Evolutionary conservation across 805 yeast species (phyloP).

Genomic region (Suhomyces emberorum): DNA sequence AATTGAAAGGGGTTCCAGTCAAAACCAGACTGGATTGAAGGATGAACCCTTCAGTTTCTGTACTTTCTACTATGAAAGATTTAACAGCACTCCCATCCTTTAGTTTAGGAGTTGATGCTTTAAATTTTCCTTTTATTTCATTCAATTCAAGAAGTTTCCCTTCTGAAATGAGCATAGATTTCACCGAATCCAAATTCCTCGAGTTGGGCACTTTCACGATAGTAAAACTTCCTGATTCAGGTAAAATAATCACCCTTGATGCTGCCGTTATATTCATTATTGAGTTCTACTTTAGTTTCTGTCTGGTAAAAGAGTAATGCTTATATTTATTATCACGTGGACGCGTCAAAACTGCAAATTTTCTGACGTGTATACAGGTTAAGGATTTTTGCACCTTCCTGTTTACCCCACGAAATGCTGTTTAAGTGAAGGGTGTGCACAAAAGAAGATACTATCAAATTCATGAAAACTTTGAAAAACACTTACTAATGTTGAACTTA

Average conservation of each 20-base stretch:
- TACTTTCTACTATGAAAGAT: conserved; percentile 32
- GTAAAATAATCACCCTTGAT: conserved; percentile 4
- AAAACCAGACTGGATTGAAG: conserved; percentile 40
- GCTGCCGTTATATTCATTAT: conserved; percentile 1
- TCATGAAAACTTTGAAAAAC: no score
- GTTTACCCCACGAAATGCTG: no score
- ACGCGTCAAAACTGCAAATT: no score
- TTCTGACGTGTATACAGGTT: no score
- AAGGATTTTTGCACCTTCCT: no score
- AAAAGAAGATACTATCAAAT: no score
- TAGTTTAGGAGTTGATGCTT: conserved; percentile 15
- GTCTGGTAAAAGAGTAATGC: no score
- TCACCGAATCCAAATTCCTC: conserved; percentile 1
- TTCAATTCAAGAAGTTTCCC: conserved; percentile 37
- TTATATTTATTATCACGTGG: no score
- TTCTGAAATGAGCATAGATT: conserved; percentile 5
- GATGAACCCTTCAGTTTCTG: conserved; percentile 29
- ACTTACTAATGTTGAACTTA: no score
- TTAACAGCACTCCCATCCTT: conserved; percentile 35
- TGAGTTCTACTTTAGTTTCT: no score
- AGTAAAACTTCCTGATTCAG: neutral
- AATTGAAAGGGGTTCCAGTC: conserved; percentile 39
- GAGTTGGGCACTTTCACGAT: conserved; percentile 5
- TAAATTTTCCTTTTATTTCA: conserved; percentile 29
- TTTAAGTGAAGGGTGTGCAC: no score